Conservation (phyloP, 495 filamentous ascomycete genomes). For the Penicillium malachiteum region DNA sequence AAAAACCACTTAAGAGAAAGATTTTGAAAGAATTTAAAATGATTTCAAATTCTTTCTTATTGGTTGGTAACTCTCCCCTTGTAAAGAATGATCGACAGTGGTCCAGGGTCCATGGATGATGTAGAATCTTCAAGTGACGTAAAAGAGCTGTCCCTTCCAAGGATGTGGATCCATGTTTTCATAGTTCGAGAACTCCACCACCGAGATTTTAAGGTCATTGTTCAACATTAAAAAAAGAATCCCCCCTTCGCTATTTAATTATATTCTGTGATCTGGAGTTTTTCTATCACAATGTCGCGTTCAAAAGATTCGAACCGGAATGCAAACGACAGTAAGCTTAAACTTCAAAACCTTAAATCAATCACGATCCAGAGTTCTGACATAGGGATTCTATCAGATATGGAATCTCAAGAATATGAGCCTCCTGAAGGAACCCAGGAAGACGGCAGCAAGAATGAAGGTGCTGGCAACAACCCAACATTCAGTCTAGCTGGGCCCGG, state of each 20-base stretch:
- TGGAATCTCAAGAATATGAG: conserved; percentile 9
- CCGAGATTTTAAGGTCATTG: neutral
- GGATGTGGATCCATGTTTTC: conserved; percentile 4
- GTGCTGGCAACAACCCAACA: conserved; percentile 8
- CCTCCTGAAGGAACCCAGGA: conserved; percentile 14
- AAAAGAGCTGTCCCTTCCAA: conserved; percentile 6
- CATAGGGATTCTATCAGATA: neutral
- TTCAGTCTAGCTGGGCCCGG: conserved; percentile 15
- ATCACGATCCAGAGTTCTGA: neutral
- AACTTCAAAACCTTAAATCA: conserved; percentile 5
- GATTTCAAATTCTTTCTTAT: no score
- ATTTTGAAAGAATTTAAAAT: no score
- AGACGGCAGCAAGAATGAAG: conserved; percentile 13
- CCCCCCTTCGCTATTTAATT: no score
- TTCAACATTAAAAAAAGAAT: neutral
- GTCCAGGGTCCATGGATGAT: conserved; percentile 1
- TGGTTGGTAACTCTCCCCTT: neutral
- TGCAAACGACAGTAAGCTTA: neutral
- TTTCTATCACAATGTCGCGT: neutral
- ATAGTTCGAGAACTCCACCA: conserved; percentile 4
- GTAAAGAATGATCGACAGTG: neutral
- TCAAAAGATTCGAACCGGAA: neutral
- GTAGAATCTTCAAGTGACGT: conserved; percentile 9
- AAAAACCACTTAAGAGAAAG: no score
- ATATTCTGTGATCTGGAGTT: neutral